Conservation (phyloP, 768 basidiomycete species). For the Podaxis pistillaris region DNA sequence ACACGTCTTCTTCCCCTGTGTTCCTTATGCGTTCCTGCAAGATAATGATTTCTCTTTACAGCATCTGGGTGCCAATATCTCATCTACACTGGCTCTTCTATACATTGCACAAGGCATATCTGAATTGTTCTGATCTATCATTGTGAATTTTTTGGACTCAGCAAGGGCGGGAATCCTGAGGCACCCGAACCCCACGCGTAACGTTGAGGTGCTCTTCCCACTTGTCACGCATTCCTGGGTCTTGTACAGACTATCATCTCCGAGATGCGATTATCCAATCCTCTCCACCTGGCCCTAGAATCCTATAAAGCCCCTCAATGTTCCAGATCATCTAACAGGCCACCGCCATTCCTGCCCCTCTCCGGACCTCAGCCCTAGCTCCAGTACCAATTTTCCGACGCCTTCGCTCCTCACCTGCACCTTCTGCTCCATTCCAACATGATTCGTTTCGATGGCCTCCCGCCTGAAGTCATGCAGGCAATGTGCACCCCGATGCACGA, state of each 20-base stretch:
- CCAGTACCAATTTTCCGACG: background rate
- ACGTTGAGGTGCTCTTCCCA: conserved; percentile 2
- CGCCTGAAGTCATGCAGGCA: conserved; percentile 75
- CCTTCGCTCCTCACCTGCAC: background rate
- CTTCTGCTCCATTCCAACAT: conserved; percentile 32
- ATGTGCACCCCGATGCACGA: conserved; percentile 87
- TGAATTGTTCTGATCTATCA: background rate
- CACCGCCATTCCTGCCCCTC: background rate
- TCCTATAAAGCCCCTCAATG: conserved; percentile 5
- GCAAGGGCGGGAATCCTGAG: background rate
- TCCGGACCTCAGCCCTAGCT: background rate
- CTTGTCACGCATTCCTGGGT: conserved; percentile 8
- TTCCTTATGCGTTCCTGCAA: conserved; percentile 13
- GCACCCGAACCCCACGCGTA: conserved; percentile 12
- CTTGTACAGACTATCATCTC: conserved; percentile 8
- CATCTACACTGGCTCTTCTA: background rate
- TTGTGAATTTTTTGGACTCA: background rate
- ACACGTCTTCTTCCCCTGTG: conserved; percentile 14
- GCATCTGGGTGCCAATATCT: background rate
- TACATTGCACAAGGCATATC: background rate
- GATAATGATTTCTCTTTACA: conserved; percentile 7
- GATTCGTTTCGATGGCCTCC: conserved; percentile 77
- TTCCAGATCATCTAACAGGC: background rate
- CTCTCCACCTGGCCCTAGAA: conserved; percentile 11
- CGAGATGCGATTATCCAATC: conserved; percentile 12